Base-by-base conservation (phyloP, 148 eudicot genomes). In the Cornus florida region DNA sequence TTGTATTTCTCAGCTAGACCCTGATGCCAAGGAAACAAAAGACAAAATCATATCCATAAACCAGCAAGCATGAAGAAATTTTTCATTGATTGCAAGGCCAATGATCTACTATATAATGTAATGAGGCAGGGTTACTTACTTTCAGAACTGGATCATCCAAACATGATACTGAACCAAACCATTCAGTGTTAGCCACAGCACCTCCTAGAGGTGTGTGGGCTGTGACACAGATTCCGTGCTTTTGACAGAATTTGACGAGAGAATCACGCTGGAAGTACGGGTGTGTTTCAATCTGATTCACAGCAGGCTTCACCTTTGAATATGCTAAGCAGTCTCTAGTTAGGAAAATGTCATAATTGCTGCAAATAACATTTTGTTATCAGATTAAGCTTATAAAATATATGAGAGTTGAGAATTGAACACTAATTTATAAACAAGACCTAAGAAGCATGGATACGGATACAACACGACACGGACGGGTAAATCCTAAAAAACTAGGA, bases 181-280 rank as follows among this genome's bases (percentile, higher is more conserved):
- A 95, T 70, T 95, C 98, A 1, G 88, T 81, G 78, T 95, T 95
- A 70, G 98, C 97, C 72, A 84, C 77, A 39, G 98, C 87, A 41
- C 98, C 98, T 16, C 98, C 98, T 32, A 95, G 86, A 39, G 98
- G 98, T n/a, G 98, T 95, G 82, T 95, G 98, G 48, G 96, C 98
- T 1, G 97, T 95, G 56, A 95, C 92, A 80, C 90, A 87, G 69
- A 95, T 74, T 1, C 92, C 93, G 24, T 95, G 97, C 86, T 93
- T 95, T 82, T 91, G 97, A 74, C 95, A 91, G 85, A 95, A 93
- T 75, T 90, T 91, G 82, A 95, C 96, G 39, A 95, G 88, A 39
- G 94, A 93, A 10, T 93, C 94, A 9, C 98, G 97, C 67, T 95
- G 97, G 84, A 95, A 95, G 83, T 95, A 95, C 23, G 97, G 97